These are phyloP conservation scores for Mycena venus DNA, from an alignment of 768 basidiomycete genomes.

Conservation along the genomic window DNA sequence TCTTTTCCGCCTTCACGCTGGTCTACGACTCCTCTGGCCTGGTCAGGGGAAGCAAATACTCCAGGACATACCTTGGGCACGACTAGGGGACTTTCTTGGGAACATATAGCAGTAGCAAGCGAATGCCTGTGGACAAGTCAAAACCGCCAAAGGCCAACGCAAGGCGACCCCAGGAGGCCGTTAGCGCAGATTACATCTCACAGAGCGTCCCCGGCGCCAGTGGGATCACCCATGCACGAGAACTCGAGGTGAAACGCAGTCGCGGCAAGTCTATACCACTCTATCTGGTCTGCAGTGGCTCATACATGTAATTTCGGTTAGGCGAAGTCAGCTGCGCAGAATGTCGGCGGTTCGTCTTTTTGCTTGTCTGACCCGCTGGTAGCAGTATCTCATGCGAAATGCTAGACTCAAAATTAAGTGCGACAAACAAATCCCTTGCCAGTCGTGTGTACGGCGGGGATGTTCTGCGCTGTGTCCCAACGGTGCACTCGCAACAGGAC, in stretches of 20 bases:
- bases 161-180: constrained; percentile 66
- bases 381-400: not conserved
- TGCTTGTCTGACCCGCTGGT: constrained; percentile 24
- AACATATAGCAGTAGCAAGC: not conserved
- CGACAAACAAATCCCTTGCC: constrained; percentile 86
- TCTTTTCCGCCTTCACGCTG: not conserved
- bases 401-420: constrained; percentile 85
- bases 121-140: constrained; percentile 67
- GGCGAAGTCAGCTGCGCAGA: constrained; percentile 82
- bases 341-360: constrained; percentile 79
- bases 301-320: constrained; percentile 28
- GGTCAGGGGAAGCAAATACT: not conserved
- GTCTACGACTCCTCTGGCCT: not conserved
- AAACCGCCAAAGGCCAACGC: constrained; percentile 61
- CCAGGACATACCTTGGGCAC: not conserved
- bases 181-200: constrained; percentile 62
- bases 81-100: not conserved
- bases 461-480: constrained; percentile 81
- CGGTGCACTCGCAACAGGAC: constrained; percentile 82
- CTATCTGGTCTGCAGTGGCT: not conserved
- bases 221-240: constrained; percentile 62
- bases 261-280: constrained; percentile 56
- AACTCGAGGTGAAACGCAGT: constrained; percentile 81
- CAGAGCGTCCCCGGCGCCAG: constrained; percentile 14
- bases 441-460: constrained; percentile 79